Evolutionary conservation across 805 yeast species (phyloP).

Genomic region (Candida endomychidarum): DNA sequence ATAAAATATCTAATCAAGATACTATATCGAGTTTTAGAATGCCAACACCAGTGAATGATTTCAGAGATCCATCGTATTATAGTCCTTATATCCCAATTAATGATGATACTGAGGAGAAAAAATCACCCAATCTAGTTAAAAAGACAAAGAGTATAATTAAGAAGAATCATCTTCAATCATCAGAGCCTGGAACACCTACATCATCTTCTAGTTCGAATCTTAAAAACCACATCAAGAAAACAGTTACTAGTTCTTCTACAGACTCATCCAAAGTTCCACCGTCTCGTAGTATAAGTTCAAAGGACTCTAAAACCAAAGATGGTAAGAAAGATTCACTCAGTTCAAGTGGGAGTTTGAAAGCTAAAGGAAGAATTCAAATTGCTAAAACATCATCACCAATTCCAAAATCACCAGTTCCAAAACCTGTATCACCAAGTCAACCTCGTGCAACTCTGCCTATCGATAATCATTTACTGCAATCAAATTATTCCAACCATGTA

Average conservation of each 20-base stretch:
- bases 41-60: slow-evolving; percentile 12
- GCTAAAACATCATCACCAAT: background rate
- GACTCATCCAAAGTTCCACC: slow-evolving; percentile 12
- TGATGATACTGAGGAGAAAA: slow-evolving; percentile 2
- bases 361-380: slow-evolving; percentile 7
- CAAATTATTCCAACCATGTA: slow-evolving; percentile 34
- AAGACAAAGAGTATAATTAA: slow-evolving; percentile 10
- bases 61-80: slow-evolving; percentile 11
- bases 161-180: slow-evolving; percentile 9
- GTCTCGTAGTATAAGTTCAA: slow-evolving; percentile 12
- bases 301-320: no score
- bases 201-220: slow-evolving; percentile 10
- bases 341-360: slow-evolving; percentile 5
- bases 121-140: slow-evolving; percentile 7
- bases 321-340: slow-evolving; percentile 8
- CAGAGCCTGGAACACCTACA: slow-evolving; percentile 15
- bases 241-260: slow-evolving; percentile 14
- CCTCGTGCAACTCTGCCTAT: slow-evolving; percentile 11
- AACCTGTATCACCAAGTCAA: slow-evolving; percentile 2
- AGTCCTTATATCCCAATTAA: slow-evolving; percentile 15
- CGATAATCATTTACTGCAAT: slow-evolving; percentile 5
- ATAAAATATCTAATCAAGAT: slow-evolving; percentile 11
- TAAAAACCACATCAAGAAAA: slow-evolving; percentile 10
- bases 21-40: slow-evolving; percentile 10
- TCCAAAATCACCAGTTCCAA: slow-evolving; percentile 3